Percentiles rank a stretch among this genome's conserved stretches.
These are phyloP conservation scores for Scheffersomyces stipitis DNA, from an alignment of 805 yeast species.

Conservation along the genomic window DNA sequence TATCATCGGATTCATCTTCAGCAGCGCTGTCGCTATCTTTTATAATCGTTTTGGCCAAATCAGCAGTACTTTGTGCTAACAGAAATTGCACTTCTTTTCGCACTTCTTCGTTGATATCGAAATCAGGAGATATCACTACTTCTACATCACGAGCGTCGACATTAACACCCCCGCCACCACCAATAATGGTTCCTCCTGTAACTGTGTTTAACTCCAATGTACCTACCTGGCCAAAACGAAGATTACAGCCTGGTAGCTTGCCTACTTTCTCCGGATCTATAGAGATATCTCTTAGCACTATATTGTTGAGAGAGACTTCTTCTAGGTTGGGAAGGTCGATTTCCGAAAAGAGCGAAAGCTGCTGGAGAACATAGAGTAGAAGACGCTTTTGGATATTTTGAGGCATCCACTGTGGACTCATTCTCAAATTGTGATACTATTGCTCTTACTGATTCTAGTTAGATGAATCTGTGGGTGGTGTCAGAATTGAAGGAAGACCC, in stretches of 20 bases:
- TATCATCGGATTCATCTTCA: constrained; percentile 12
- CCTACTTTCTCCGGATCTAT: constrained; percentile 70
- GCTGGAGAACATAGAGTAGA: constrained; percentile 75
- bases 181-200: constrained; percentile 54
- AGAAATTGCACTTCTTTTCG: constrained; percentile 45
- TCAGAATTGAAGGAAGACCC: no score
- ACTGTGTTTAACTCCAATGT: constrained; percentile 48
- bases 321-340: constrained; percentile 80
- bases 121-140: constrained; percentile 38
- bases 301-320: constrained; percentile 61
- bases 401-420: constrained; percentile 65
- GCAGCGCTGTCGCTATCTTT: constrained; percentile 8
- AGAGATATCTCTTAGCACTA: constrained; percentile 57
- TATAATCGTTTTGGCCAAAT: constrained; percentile 62
- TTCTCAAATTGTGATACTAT: no score
- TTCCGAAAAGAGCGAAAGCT: constrained; percentile 77
- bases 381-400: constrained; percentile 82
- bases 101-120: constrained; percentile 27
- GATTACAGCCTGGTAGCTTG: constrained; percentile 59
- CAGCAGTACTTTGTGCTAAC: constrained; percentile 71
- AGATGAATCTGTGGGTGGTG: no score
- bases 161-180: constrained; percentile 75
- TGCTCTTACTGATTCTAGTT: no score
- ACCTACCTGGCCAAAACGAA: constrained; percentile 61
- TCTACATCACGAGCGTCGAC: constrained; percentile 58